Conservation (phyloP, 192 early-diverging fungal genomes). For the Entophlyctis luteolus region DNA sequence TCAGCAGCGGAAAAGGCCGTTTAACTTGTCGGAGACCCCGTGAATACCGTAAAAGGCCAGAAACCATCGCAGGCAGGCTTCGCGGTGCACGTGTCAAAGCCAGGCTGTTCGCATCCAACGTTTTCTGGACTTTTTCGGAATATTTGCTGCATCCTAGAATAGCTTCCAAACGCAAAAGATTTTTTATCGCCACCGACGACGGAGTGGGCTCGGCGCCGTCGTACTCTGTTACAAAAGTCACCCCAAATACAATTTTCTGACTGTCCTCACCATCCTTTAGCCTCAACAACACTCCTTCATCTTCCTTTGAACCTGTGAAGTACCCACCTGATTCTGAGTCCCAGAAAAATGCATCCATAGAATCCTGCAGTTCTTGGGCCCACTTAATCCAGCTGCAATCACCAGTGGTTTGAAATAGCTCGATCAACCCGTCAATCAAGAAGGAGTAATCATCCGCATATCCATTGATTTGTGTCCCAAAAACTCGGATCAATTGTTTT, state of each 20-base stretch:
- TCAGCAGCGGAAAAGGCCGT: not conserved
- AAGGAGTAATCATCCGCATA: conserved; percentile 63
- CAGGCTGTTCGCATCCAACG: conserved; percentile 32
- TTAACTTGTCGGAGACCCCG: conserved; percentile 48
- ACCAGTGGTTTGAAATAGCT: conserved; percentile 52
- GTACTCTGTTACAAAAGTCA: conserved; percentile 39
- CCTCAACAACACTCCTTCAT: conserved; percentile 44
- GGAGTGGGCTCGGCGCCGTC: conserved; percentile 64
- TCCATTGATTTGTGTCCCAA: conserved; percentile 43
- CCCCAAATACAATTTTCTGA: not conserved
- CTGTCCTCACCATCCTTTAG: conserved; percentile 51
- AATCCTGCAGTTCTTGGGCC: conserved; percentile 55
- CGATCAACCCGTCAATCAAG: conserved; percentile 50
- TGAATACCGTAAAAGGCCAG: conserved; percentile 31
- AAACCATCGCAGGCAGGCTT: conserved; percentile 44
- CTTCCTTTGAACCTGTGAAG: conserved; percentile 42
- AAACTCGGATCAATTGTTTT: conserved; percentile 41
- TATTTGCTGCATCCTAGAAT: conserved; percentile 23
- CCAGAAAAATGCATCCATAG: conserved; percentile 56
- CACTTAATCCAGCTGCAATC: conserved; percentile 55
- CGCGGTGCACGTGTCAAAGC: conserved; percentile 37
- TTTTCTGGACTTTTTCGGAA: conserved; percentile 32
- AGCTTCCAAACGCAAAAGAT: conserved; percentile 50
- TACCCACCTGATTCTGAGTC: conserved; percentile 48
- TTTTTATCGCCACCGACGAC: conserved; percentile 51